Evolutionary conservation across 2,329 filamentous ascomycete species (phyloP).

Genomic region (Sclerotinia nivalis): DNA sequence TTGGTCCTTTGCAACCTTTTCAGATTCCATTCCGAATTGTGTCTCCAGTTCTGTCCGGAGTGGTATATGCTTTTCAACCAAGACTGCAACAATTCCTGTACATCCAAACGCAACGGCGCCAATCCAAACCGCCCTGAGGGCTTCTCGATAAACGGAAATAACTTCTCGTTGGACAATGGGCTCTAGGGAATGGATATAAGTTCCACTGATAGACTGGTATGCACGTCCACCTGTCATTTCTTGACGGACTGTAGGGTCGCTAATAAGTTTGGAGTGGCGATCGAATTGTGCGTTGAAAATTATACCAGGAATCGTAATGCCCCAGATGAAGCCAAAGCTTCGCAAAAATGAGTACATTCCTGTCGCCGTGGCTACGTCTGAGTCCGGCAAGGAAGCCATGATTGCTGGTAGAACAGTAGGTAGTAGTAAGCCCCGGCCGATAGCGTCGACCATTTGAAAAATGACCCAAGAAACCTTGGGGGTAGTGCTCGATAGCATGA

Average conservation of each 20-base stretch:
- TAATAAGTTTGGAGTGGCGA: not conserved
- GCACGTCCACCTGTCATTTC: not conserved
- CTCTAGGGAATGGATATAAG: not conserved
- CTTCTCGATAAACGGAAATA: not conserved
- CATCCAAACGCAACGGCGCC: conserved; percentile 1
- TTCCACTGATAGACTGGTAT: not conserved
- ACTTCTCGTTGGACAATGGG: not conserved
- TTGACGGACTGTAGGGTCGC: not conserved
- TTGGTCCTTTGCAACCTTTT: not conserved
- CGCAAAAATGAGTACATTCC: conserved; percentile 8
- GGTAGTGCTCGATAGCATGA: conserved; percentile 1
- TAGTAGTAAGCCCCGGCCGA: not conserved
- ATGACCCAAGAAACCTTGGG: not conserved
- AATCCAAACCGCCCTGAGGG: conserved; percentile 3
- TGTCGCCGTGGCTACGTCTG: not conserved
- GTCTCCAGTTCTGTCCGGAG: not conserved
- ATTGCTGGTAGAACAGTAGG: conserved; percentile 4
- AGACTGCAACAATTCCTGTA: not conserved
- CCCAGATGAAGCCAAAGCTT: not conserved
- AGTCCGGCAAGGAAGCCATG: not conserved
- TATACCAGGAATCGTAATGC: not conserved
- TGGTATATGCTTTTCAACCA: not conserved
- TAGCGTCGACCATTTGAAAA: not conserved
- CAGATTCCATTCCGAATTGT: conserved; percentile 2
- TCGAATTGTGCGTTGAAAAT: not conserved